phyloP scores from a whole-genome alignment of 2,329 filamentous ascomycete genomes.

The Cadophora malorum region DNA sequence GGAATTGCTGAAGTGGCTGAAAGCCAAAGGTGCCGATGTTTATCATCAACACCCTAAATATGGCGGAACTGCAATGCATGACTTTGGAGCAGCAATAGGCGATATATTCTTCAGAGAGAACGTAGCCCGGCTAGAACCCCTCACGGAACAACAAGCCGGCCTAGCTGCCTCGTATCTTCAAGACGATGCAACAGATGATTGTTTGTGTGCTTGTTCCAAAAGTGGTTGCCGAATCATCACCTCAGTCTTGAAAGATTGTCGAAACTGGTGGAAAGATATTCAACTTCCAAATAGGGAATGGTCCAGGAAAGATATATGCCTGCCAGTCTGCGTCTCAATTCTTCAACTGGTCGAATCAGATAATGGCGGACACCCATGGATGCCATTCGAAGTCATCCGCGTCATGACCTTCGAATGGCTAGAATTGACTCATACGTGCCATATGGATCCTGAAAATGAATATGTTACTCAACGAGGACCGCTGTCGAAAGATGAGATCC shows the following conservation, averaged over 20 bases:
- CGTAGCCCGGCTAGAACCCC: no score
- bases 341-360: not conserved
- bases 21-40: slow-evolving; percentile 2
- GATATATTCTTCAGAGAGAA: no score
- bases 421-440: slow-evolving; percentile 14
- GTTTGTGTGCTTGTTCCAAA: not conserved
- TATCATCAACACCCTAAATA: not conserved
- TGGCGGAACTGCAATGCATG: not conserved
- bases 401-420: slow-evolving; percentile 11
- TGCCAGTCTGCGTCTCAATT: not conserved
- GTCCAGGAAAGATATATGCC: not conserved
- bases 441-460: not conserved
- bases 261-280: not conserved
- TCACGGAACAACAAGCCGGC: not conserved
- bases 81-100: no score
- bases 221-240: slow-evolving; percentile 5
- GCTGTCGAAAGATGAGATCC: not conserved
- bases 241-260: not conserved
- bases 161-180: not conserved
- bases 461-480: not conserved
- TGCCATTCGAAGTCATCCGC: not conserved
- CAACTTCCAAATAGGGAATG: no score
- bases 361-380: not conserved
- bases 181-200: slow-evolving; percentile 12
- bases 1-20: not conserved